Evolutionary conservation across 345 rosid genomes (phyloP), one percentile per base, ranked within the genome.

Genomic region (Citrus glauca): DNA sequence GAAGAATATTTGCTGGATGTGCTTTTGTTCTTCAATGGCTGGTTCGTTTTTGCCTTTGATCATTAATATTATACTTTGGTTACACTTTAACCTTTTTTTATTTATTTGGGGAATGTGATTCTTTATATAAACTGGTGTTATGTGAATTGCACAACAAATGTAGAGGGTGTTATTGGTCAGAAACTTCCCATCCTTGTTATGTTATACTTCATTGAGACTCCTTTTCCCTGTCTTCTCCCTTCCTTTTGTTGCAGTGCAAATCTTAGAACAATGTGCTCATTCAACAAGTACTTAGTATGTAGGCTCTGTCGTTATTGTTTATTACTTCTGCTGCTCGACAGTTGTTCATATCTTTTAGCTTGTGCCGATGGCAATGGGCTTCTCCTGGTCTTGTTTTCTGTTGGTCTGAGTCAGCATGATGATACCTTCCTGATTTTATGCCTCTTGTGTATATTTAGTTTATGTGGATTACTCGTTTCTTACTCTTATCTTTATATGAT

Each of bases 1-100:
- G 98, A 97, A 87, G 98, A 97, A 80, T 94, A 91, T 83, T 76
- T 97, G 82, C 83, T 97, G 80, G 99, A 97, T 86, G 98, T 97
- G 86, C 97, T 94, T 81, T 84, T 91, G 82, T 94, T 88, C 86
- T 88, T 97, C 33, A 97, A 94, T 90, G 99, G 99, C 88, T 87
- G 99, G 99, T 96, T 79, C 73, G 94, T 92, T 82, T 71, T 79
- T 73, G 75, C 59, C n/a, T 59, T 28, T 63, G 59, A 40, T 40
- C 20, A 9, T 24, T 62, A 11, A 19, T 42, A 27, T 24, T 57
- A 71, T 56, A 32, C 40, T 76, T 74, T 17, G 53, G 4, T 72
- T 81, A 24, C 42, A 40, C 65, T 28, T 53, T 53, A 53, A 53
- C 42, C 50, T 45, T 45, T 45, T 13, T 45, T 45, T 45, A 45